Conservation (phyloP, 768 basidiomycete species). For the Lentinula boryana region DNA sequence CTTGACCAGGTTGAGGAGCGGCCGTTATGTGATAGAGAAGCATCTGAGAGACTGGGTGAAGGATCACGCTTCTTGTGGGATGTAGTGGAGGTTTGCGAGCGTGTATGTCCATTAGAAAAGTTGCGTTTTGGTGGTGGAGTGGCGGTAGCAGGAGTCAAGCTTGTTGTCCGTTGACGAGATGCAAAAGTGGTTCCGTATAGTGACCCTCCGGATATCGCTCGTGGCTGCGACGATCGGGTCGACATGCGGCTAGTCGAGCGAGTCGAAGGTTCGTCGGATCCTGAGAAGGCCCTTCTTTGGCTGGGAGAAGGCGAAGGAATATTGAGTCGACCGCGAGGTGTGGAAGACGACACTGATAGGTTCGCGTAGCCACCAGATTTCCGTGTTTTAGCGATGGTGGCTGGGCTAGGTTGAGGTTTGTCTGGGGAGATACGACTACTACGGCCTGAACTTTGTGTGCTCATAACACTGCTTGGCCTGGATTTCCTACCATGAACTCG, state of each 20-base stretch:
- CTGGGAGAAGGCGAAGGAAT: conserved; percentile 34
- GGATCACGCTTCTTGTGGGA: conserved; percentile 28
- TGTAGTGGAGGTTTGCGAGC: conserved; percentile 32
- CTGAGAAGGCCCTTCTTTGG: conserved; percentile 44
- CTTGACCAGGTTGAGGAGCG: conserved; percentile 56
- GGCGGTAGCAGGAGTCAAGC: conserved; percentile 40
- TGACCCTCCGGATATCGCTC: conserved; percentile 66
- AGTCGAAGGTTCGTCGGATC: conserved; percentile 33
- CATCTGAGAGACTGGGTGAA: conserved; percentile 64
- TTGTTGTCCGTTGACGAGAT: conserved; percentile 78
- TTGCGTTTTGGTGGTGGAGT: conserved; percentile 25
- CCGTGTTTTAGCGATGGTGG: conserved; percentile 4
- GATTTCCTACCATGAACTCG: conserved; percentile 55
- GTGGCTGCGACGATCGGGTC: conserved; percentile 38
- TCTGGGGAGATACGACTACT: conserved; percentile 45
- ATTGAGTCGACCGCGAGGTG: conserved; percentile 36
- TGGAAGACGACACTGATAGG: conserved; percentile 19
- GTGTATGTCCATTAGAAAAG: conserved; percentile 26
- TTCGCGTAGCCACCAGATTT: conserved; percentile 21
- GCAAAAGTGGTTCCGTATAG: conserved; percentile 66
- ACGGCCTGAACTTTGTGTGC: conserved; percentile 54
- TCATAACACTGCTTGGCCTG: conserved; percentile 58
- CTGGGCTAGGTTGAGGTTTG: conserved; percentile 10
- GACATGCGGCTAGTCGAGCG: conserved; percentile 57
- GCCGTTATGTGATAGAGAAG: conserved; percentile 37